Conservation (phyloP, 1,284 basidiomycete species). For the Ceratobasidium sp. region DNA sequence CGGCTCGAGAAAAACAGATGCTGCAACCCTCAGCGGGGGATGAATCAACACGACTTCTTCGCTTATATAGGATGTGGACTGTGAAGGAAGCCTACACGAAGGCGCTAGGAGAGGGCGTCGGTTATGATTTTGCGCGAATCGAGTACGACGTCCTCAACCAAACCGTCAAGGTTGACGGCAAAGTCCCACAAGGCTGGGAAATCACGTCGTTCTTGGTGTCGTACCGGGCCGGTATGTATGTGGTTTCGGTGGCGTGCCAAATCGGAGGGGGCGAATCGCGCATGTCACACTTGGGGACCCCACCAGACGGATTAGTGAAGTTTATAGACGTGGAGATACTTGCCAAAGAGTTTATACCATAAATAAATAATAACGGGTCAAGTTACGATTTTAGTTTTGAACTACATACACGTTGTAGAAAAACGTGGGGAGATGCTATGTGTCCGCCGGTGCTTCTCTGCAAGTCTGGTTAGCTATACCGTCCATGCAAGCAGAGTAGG, state of each 20-base stretch:
- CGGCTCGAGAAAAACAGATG: conserved; percentile 55
- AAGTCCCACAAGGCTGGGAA: conserved; percentile 19
- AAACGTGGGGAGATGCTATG: conserved; percentile 27
- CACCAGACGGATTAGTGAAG: conserved; percentile 22
- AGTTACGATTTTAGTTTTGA: conserved; percentile 21
- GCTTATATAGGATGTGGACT: conserved; percentile 77
- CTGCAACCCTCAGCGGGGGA: conserved; percentile 61
- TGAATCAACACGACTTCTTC: conserved; percentile 57
- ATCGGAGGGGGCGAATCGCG: background rate
- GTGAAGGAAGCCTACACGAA: conserved; percentile 89
- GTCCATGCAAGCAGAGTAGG: background rate
- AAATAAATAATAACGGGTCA: background rate
- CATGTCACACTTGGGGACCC: conserved; percentile 8
- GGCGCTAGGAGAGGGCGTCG: conserved; percentile 80
- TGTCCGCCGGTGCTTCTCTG: conserved; percentile 48
- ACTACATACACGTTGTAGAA: conserved; percentile 13
- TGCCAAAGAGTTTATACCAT: conserved; percentile 7
- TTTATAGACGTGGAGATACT: conserved; percentile 31
- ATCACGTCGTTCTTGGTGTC: conserved; percentile 17
- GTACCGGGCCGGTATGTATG: conserved; percentile 11
- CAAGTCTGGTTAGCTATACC: conserved; percentile 9
- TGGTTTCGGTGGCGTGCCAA: conserved; percentile 21
- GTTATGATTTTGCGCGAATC: conserved; percentile 79
- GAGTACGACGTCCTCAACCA: conserved; percentile 65
- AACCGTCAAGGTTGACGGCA: conserved; percentile 28